A percentile compares a stretch with the other conserved stretches of the same genome.
Evolutionary conservation across 768 basidiomycete species (phyloP).

Genomic region (Hysterangium stoloniferum): DNA sequence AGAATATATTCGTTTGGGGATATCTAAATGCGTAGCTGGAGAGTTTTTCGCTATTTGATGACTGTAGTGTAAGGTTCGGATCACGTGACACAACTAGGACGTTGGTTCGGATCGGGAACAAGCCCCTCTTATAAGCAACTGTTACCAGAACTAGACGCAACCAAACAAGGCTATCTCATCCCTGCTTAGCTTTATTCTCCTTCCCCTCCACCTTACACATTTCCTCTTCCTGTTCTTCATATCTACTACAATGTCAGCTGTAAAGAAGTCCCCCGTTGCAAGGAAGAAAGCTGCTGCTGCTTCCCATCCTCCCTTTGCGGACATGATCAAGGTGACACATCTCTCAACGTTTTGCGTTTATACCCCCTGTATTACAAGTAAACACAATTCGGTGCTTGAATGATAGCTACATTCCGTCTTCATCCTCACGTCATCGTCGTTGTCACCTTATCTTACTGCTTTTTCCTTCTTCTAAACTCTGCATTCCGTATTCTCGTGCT

Average conservation of each 20-base stretch:
- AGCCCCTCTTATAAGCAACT: conserved; percentile 5
- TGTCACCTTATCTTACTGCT: neutral
- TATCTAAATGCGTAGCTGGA: no score
- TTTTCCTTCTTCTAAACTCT: neutral
- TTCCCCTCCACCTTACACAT: neutral
- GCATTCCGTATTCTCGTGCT: neutral
- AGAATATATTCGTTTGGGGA: no score
- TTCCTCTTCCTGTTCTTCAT: neutral
- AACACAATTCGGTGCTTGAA: neutral
- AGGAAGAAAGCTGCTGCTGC: conserved; percentile 25
- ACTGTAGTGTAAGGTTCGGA: neutral
- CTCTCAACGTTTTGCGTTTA: neutral
- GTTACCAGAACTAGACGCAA: no score
- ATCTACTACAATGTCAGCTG: conserved; percentile 12
- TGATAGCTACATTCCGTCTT: neutral
- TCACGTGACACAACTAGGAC: conserved; percentile 17
- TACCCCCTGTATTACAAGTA: neutral
- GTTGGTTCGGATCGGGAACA: conserved; percentile 2
- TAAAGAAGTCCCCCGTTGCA: conserved; percentile 17
- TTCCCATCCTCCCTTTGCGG: conserved; percentile 45
- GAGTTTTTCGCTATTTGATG: no score
- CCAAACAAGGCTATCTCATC: no score
- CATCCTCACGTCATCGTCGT: neutral
- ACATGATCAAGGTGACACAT: conserved; percentile 33
- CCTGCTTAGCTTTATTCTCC: neutral